Evolutionary conservation across 345 rosid species (phyloP).

Genomic region (Lumnitzera littorea): DNA sequence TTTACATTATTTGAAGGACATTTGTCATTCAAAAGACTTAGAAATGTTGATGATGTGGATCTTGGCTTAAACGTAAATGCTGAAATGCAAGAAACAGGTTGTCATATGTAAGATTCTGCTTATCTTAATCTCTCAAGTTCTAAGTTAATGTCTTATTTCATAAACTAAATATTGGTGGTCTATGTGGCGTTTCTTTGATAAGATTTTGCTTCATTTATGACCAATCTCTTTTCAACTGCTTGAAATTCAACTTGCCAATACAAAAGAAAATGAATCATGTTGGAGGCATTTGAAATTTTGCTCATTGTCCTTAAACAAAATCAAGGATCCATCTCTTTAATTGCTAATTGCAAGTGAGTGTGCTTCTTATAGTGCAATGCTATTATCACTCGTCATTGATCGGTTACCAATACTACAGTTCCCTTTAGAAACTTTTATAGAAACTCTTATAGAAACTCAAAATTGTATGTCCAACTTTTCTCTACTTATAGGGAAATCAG

Average conservation of each 20-base stretch:
- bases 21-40: slow-evolving; percentile 3
- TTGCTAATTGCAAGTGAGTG: slow-evolving; percentile 52
- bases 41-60: slow-evolving; percentile 7
- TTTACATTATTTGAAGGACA: slow-evolving; percentile 11
- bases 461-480: slow-evolving; percentile 47
- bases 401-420: slow-evolving; percentile 72
- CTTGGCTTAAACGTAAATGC: slow-evolving; percentile 9
- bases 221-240: neutral
- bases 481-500: slow-evolving; percentile 74
- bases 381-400: slow-evolving; percentile 57
- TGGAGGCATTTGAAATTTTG: neutral
- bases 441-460: slow-evolving; percentile 9
- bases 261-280: neutral
- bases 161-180: neutral
- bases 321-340: slow-evolving; percentile 17
- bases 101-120: slow-evolving; percentile 25
- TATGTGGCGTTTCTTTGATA: too few relatives aligned
- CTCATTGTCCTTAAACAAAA: slow-evolving; percentile 10
- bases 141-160: neutral
- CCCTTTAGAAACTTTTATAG: slow-evolving; percentile 24
- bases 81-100: slow-evolving; percentile 10
- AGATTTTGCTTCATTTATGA: too few relatives aligned
- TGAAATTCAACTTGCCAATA: slow-evolving; percentile 1
- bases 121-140: neutral
- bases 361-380: slow-evolving; percentile 61